phyloP scores from a whole-genome alignment of 768 basidiomycete genomes.

The Boletus sp. region DNA sequence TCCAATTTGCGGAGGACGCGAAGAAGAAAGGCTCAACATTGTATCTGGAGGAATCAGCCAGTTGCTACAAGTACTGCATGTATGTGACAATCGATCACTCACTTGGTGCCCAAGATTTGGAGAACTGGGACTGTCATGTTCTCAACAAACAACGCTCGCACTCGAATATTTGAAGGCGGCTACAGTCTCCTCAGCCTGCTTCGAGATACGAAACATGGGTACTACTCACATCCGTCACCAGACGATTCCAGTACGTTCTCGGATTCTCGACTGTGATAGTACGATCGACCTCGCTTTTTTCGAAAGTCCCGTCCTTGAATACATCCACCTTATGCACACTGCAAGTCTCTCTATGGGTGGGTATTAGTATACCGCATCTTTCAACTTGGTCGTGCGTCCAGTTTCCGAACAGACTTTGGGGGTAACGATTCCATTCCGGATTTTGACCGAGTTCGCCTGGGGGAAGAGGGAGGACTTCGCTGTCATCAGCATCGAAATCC shows the following conservation, averaged over 20 bases:
- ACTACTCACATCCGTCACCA: constrained; percentile 34
- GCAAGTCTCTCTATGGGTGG: constrained; percentile 3
- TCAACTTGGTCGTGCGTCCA: constrained; percentile 35
- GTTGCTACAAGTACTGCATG: too few relatives aligned
- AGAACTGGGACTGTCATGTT: constrained; percentile 49
- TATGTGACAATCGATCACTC: constrained; percentile 9
- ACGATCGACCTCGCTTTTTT: background rate
- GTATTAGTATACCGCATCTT: constrained; percentile 29
- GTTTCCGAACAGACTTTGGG: constrained; percentile 33
- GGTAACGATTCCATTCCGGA: constrained; percentile 29
- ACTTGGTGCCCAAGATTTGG: constrained; percentile 59
- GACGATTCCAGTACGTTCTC: constrained; percentile 33
- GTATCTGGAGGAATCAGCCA: constrained; percentile 35
- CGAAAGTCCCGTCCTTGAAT: constrained; percentile 16
- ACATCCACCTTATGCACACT: constrained; percentile 28
- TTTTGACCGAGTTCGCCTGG: constrained; percentile 7
- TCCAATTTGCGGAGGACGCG: constrained; percentile 63
- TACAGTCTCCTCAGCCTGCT: background rate
- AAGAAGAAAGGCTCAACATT: constrained; percentile 66
- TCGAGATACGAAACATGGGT: background rate
- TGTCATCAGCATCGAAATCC: constrained; percentile 33
- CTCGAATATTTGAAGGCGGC: constrained; percentile 38
- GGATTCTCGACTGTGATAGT: constrained; percentile 11
- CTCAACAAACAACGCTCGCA: constrained; percentile 53
- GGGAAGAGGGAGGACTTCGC: constrained; percentile 15